phyloP scores from a whole-genome alignment of 805 yeast species.

The Candida railenensis region DNA sequence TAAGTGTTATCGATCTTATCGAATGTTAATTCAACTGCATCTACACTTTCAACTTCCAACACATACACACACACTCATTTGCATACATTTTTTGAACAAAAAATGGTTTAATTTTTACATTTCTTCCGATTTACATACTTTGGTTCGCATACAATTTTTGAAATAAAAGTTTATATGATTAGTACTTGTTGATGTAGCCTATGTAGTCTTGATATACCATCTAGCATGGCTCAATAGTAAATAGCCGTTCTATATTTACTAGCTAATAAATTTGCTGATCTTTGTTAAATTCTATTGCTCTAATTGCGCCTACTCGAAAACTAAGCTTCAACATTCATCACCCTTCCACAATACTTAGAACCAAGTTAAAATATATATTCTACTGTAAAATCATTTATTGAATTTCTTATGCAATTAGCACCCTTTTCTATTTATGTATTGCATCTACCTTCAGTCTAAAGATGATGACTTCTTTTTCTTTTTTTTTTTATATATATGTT shows the following conservation, averaged over 20 bases:
- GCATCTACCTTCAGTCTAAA: too few relatives aligned
- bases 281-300: too few relatives aligned
- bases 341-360: too few relatives aligned
- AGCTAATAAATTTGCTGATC: too few relatives aligned
- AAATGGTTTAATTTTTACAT: conserved; percentile 3
- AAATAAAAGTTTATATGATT: background rate
- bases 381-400: too few relatives aligned
- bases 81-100: conserved; percentile 1
- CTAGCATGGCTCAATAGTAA: too few relatives aligned
- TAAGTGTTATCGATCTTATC: conserved; percentile 58
- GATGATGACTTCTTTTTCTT: background rate
- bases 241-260: background rate
- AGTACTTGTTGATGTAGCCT: background rate
- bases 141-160: conserved; percentile 1
- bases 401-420: background rate
- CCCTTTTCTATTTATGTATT: background rate
- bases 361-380: too few relatives aligned
- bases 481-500: conserved; percentile 1
- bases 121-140: background rate
- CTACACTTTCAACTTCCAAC: too few relatives aligned
- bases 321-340: too few relatives aligned
- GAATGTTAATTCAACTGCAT: conserved; percentile 38
- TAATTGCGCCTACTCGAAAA: too few relatives aligned
- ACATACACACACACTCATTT: conserved; percentile 3
- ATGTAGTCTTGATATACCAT: background rate